Evolutionary conservation across 805 yeast genomes (phyloP), one percentile per base, ranked within the genome.

Genomic region (Barnettozyma populi): DNA sequence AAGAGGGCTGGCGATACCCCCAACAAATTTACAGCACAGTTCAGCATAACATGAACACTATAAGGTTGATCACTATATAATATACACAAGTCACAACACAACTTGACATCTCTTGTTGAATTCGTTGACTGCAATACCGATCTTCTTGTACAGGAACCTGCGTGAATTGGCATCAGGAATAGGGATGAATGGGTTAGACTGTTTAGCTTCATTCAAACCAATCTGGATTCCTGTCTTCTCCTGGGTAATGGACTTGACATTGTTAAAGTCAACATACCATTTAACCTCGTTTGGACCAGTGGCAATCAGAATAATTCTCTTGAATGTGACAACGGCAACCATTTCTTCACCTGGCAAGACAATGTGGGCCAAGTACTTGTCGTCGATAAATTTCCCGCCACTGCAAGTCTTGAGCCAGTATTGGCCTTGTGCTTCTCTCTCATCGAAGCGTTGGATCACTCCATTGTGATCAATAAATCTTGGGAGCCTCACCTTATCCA

Each of bases 361-460:
- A 51, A 86, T 78, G 65, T 94, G 98, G 0, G 97, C 95, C 47
- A 94, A 69, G 59, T 94, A 94, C 19, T 71, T 69, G 57, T 94
- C 97, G 43, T 73, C 71, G 55, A 79, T 75, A 59, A 71, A 88
- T 31, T 77, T 69, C 1, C 97, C 97, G 39, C 95, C 95, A 57
- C 85, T 85, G 20, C 87, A 79, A 7, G 81, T 73, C 66, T 88
- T 90, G 51, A 94, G 72, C 94, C 97, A 88, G 59, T 75, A 86
- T 63, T 92, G 97, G 7, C 99, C 99, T 56, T 90, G 94, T 0
- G 98, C 85, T 53, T 89, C 97, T 47, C 95, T 73, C 51, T 80
- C 79, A 21, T 84, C 77, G 63, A 77, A 94, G 2, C 92, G 84
- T 31, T 82, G 72, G n/a, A 92, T 76, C 1, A 88, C 73, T 13